Evolutionary conservation across 2,329 filamentous ascomycete species (phyloP), one percentile per base, ranked within the genome.

Genomic region (Penicillium sp.): DNA sequence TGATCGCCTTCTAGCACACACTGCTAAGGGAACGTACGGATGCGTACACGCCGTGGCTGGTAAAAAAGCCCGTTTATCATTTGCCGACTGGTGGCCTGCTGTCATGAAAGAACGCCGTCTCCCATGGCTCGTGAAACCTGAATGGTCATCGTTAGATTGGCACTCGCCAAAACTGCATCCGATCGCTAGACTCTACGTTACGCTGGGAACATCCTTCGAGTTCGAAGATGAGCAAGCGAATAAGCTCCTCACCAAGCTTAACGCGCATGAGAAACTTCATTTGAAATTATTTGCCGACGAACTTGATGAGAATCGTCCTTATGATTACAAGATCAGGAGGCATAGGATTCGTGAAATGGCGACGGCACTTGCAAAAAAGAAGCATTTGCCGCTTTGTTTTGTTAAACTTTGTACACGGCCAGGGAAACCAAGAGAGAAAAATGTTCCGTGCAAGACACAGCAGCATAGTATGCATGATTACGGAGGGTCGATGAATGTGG

Each of bases 21-120:
- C 53, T 4, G 54, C 54, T 2, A 20, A 11, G 25, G 49, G 50
- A 8, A 45, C 53, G 1, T 18, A 25, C 11, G 53, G 48, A 6
- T 35, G 31, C 20, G 49, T 51, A n/a, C 53, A 55, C 27, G 48
- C 48, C 23, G 53, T 55, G 14, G 46, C 43, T 20, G 51, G 51
- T 18, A 49, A 27, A 12, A 29, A 15, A 3, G 47, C 35, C 4
- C 47, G 31, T 11, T 23, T 23, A 23, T 14, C 20, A 15, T 41
- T 49, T 18, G 20, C 14, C 18, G 22, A 23, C n/a, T 40, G 31
- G 35, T 49, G 47, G 47, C 11, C 15, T 7, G 31, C 22, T 4
- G 22, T 22, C 8, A 27, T 27, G 26, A 40, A 41, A 22, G 22
- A 33, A n/a, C 47, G 47, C 11, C 47, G 47, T 26, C 35, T 40